A percentile compares a stretch with the other conserved stretches of the same genome.
Conservation (phyloP, 768 basidiomycete species). For the Collybia mongolica region DNA sequence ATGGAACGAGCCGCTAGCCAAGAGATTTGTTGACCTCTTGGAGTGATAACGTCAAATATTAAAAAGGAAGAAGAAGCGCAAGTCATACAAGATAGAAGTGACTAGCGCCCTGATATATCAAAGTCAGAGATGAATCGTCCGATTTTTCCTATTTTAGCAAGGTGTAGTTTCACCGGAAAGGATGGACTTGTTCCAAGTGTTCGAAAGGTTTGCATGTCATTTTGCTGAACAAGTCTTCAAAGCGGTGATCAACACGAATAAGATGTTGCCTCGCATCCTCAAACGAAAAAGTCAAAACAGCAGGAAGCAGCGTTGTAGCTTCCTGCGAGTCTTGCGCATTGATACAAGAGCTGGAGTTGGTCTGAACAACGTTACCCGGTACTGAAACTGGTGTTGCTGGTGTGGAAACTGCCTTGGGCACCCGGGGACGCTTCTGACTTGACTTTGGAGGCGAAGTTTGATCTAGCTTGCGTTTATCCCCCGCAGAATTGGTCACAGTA, state of each 20-base stretch:
- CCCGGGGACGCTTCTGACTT: constrained; percentile 10
- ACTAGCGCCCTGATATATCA: constrained; percentile 55
- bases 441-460: constrained; percentile 5
- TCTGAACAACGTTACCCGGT: constrained; percentile 5
- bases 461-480: constrained; percentile 16
- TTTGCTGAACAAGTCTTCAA: constrained; percentile 62
- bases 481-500: constrained; percentile 7
- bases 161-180: constrained; percentile 58
- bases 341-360: constrained; percentile 3
- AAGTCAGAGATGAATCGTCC: not conserved
- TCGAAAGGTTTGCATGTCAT: constrained; percentile 78
- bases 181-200: constrained; percentile 72
- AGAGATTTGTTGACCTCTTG: constrained; percentile 78
- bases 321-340: constrained; percentile 1
- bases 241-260: constrained; percentile 64
- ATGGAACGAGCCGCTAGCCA: constrained; percentile 87
- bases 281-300: constrained; percentile 73
- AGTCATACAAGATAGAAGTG: constrained; percentile 66
- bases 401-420: constrained; percentile 1
- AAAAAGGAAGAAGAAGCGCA: not conserved
- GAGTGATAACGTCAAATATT: not conserved
- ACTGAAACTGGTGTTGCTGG: not conserved
- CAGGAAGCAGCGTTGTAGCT: constrained; percentile 52
- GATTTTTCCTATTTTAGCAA: not conserved
- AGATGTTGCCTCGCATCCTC: constrained; percentile 75